Evolutionary conservation across 257 asterid species (phyloP), one percentile per base, ranked within the genome.

Genomic region (Nicotiana sylvestris): DNA sequence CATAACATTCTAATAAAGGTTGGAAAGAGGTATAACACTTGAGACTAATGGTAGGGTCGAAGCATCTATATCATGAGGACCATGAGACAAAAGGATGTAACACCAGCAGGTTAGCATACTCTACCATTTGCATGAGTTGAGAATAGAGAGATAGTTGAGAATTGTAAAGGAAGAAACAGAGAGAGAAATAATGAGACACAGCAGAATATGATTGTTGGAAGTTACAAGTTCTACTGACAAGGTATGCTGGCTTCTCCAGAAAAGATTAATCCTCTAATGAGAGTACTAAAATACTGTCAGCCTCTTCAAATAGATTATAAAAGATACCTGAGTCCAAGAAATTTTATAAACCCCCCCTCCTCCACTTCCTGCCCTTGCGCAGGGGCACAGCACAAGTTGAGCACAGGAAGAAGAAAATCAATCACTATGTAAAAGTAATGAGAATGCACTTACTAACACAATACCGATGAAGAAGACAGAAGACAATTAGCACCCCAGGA

Each of bases 281-380:
- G 60, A 25, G 49, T 43, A 46, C 35, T 25, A 72, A 72, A 72
- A 72, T 46, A 46, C 37, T 70, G 58, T 25, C 60, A 72, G 6
- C 33, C 60, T 58, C 78, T 43, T 72, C 37, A 21, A 72, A 17
- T 72, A 43, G 27, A 43, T 35, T 46, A 72, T 15, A 8, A 21
- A 72, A 21, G 21, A 72, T 13, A 72, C 60, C 60, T 46, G 78
- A 72, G 49, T 72, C 60, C 78, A 72, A 43, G 60, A 72, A 72
- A 72, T 21, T 72, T 3, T 72, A 6, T 46, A 12, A 1, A 15
- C 1, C 57, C 57, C 57, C 18, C 11, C 55, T 10, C 77, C 78
- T 46, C 35, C 67, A 62, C 67, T 25, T 32, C 33, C 33, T 25
- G 27, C 67, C 32, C 30, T 25, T 30, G 67, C 0, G 35, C 17